A percentile compares a stretch with the other conserved stretches of the same genome.
phyloP scores from a whole-genome alignment of 1,284 basidiomycete genomes.

The Bondarzewia mesenterica region DNA sequence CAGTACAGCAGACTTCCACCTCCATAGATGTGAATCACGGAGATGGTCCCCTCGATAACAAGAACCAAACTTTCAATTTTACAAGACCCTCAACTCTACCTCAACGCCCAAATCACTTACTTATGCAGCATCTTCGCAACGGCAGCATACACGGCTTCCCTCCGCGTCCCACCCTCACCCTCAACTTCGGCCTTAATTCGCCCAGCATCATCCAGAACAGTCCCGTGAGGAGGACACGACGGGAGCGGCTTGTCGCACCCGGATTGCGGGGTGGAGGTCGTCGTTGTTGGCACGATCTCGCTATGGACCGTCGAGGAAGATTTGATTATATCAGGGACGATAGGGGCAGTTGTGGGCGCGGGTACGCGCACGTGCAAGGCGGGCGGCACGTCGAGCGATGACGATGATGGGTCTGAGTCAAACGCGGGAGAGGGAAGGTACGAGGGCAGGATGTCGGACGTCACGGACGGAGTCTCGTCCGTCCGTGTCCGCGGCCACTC shows the following conservation, averaged over 20 bases:
- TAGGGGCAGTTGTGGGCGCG: neutral
- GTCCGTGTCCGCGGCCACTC: neutral
- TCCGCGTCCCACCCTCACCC: no score
- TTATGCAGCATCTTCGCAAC: neutral
- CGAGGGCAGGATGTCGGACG: conserved; percentile 11
- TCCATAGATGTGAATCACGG: no score
- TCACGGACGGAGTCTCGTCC: conserved; percentile 2
- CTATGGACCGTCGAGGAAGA: neutral
- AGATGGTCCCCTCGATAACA: no score
- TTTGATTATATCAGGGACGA: no score
- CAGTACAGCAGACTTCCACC: no score
- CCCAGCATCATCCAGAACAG: neutral
- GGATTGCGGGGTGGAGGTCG: neutral
- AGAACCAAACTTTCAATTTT: no score
- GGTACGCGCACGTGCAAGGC: neutral
- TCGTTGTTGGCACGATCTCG: no score
- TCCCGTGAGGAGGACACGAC: neutral
- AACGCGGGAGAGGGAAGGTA: conserved; percentile 11
- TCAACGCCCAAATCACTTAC: no score
- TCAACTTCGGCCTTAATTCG: no score
- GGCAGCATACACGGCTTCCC: no score
- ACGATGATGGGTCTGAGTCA: neutral
- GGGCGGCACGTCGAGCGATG: neutral
- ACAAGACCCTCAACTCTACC: no score
- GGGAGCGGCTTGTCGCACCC: neutral